Conservation (phyloP, 176 grass and related monocot species). For the Thalia dealbata region DNA sequence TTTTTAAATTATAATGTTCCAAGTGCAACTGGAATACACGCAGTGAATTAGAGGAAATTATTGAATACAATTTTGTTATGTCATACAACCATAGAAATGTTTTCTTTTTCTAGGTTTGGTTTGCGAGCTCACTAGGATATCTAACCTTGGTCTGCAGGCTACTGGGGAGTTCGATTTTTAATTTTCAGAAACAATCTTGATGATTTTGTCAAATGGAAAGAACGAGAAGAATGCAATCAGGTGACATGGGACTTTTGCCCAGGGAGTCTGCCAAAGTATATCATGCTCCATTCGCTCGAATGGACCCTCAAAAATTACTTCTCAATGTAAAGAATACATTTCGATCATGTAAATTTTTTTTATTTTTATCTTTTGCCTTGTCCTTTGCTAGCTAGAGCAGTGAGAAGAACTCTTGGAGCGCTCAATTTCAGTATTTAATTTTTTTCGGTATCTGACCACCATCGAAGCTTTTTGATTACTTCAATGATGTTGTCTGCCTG, state of each 20-base stretch:
- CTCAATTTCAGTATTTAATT: too few relatives aligned
- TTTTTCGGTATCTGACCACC: too few relatives aligned
- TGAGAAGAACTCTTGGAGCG: too few relatives aligned
- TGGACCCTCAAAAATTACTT: background rate
- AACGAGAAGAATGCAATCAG: background rate
- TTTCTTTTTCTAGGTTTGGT: background rate
- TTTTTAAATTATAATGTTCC: too few relatives aligned
- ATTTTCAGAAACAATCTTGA: background rate
- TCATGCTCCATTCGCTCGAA: background rate
- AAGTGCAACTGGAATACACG: too few relatives aligned
- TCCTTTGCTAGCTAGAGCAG: background rate
- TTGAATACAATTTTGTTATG: too few relatives aligned
- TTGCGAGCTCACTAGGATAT: background rate
- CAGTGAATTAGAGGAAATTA: too few relatives aligned
- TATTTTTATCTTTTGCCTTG: background rate
- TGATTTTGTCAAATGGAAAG: constrained; percentile 3
- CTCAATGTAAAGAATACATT: background rate
- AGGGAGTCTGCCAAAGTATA: background rate
- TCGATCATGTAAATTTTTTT: background rate
- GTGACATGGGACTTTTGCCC: background rate
- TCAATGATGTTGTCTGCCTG: too few relatives aligned
- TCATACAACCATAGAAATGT: too few relatives aligned
- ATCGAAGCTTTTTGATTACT: too few relatives aligned
- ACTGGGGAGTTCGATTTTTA: constrained; percentile 45
- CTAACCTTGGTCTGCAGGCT: constrained; percentile 14